Evolutionary conservation across 345 rosid species (phyloP).

Genomic region (Arabidopsis thaliana): TAIR10.1 NC_003076.8:21548501-21549000

Average conservation of each 20-base stretch:
- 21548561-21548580: constrained; percentile 44
- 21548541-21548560: constrained; percentile 48
- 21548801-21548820: neutral
- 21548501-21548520: constrained; percentile 15
- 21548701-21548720: constrained; percentile 19
- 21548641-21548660: neutral
- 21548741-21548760: constrained; percentile 10
- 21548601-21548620: constrained; percentile 10
- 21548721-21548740: constrained; percentile 32
- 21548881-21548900: constrained; percentile 1
- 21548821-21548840: neutral
- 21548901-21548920: neutral
- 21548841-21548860: constrained; percentile 7
- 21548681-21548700: constrained; percentile 11
- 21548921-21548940: neutral
- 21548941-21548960: constrained; percentile 16
- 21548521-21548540: constrained; percentile 30
- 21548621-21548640: constrained; percentile 53
- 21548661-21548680: constrained; percentile 45
- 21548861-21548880: constrained; percentile 29
- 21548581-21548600: constrained; percentile 43
- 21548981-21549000: neutral
- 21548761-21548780: neutral
- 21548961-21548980: neutral
- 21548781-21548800: constrained; percentile 18